Evolutionary conservation across 2,329 filamentous ascomycete genomes (phyloP).

Genomic region (Neonectria ditissima): DNA sequence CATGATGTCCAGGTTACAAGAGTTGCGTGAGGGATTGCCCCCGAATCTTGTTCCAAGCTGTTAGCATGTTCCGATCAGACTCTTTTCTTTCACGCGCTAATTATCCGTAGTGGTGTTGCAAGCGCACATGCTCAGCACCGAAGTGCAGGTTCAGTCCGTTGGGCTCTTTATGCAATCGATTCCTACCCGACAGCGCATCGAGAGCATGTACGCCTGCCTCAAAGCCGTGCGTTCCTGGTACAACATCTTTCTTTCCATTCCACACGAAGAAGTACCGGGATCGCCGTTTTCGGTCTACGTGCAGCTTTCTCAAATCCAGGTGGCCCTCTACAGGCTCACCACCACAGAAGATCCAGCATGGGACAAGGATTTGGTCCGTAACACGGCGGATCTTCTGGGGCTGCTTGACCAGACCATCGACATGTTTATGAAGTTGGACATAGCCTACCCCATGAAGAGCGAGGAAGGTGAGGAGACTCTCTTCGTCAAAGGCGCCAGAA

Average conservation of each 20-base stretch:
- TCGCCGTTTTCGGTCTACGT: conserved; percentile 51
- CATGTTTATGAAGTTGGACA: conserved; percentile 45
- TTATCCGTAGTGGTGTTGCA: conserved; percentile 45
- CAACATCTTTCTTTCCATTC: conserved; percentile 51
- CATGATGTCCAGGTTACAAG: conserved; percentile 45
- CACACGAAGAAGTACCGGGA: conserved; percentile 45
- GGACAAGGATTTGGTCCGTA: conserved; percentile 53
- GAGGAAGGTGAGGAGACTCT: conserved; percentile 47
- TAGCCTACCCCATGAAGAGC: conserved; percentile 44
- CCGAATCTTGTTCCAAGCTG: conserved; percentile 42
- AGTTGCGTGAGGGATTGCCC: conserved; percentile 42
- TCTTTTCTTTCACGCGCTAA: conserved; percentile 19
- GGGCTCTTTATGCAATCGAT: conserved; percentile 49
- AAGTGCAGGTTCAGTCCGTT: conserved; percentile 49
- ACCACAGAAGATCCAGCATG: conserved; percentile 55
- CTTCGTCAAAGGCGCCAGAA: conserved; percentile 50
- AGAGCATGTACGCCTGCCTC: conserved; percentile 53
- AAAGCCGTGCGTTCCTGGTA: conserved; percentile 51
- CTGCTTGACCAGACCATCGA: conserved; percentile 52
- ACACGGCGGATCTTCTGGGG: conserved; percentile 50
- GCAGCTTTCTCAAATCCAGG: conserved; percentile 51
- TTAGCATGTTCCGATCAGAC: conserved; percentile 33
- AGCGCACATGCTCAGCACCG: conserved; percentile 46
- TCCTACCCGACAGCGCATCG: conserved; percentile 48
- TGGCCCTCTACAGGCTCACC: conserved; percentile 54